Evolutionary conservation across 2,329 filamentous ascomycete species (phyloP).

Genomic region (Myrmaecium sp.): DNA sequence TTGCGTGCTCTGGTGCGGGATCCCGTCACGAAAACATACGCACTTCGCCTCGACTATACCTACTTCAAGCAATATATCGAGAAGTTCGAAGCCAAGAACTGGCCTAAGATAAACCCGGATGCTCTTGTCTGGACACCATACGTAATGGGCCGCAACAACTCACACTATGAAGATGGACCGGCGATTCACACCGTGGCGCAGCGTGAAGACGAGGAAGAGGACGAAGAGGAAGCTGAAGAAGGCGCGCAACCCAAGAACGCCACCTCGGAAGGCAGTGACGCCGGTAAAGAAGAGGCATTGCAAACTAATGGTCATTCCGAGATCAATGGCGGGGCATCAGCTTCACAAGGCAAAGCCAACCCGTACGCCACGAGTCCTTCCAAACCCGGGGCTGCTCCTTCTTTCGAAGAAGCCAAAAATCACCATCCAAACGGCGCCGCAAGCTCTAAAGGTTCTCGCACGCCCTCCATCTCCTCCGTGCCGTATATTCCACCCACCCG

Average conservation of each 20-base stretch:
- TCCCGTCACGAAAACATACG: conserved; percentile 74
- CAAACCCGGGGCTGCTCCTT: background rate
- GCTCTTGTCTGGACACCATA: conserved; percentile 90
- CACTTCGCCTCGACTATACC: conserved; percentile 67
- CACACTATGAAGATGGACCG: conserved; percentile 68
- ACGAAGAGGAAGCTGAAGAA: conserved; percentile 25
- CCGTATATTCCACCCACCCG: conserved; percentile 47
- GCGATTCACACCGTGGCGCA: conserved; percentile 74
- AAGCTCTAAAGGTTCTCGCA: conserved; percentile 12
- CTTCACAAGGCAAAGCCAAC: background rate
- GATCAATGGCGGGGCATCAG: background rate
- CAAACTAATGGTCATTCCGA: conserved; percentile 3
- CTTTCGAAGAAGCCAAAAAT: background rate
- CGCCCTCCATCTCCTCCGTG: conserved; percentile 12
- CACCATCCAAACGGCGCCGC: conserved; percentile 12
- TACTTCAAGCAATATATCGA: conserved; percentile 79
- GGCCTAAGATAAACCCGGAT: conserved; percentile 66
- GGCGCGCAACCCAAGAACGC: too few relatives aligned
- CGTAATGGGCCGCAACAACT: conserved; percentile 78
- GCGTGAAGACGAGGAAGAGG: conserved; percentile 51
- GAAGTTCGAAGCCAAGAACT: conserved; percentile 78
- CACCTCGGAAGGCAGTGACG: too few relatives aligned
- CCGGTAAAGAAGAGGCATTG: conserved; percentile 2
- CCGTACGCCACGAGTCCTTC: background rate
- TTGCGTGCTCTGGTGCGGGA: conserved; percentile 80